Conservation (phyloP, 108 stramenopile genomes). For the Nitzschia sp. region DNA sequence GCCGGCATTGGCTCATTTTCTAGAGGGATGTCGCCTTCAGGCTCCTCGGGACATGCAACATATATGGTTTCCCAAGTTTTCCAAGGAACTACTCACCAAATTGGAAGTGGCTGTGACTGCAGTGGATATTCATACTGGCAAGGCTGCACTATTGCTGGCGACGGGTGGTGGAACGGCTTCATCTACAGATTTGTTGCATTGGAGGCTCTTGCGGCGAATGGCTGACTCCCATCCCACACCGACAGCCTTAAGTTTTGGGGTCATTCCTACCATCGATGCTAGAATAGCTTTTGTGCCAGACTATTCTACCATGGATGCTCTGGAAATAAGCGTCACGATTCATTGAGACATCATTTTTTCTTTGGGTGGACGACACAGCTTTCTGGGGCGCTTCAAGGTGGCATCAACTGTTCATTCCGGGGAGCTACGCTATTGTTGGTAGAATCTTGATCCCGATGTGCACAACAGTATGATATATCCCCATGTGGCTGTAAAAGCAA, state of each 20-base stretch:
- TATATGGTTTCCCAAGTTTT: not conserved
- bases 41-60: not conserved
- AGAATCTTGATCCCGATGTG: too few relatives aligned
- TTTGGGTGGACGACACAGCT: too few relatives aligned
- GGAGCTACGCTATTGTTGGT: too few relatives aligned
- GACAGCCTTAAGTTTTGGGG: not conserved
- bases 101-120: not conserved
- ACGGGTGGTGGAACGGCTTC: not conserved
- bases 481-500: too few relatives aligned
- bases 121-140: not conserved
- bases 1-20: not conserved
- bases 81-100: not conserved
- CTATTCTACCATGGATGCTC: not conserved
- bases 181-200: not conserved
- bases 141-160: not conserved
- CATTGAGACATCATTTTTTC: too few relatives aligned
- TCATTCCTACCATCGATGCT: not conserved
- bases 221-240: not conserved
- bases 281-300: not conserved
- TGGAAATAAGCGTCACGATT: not conserved
- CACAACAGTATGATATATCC: too few relatives aligned
- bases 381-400: too few relatives aligned
- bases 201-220: not conserved
- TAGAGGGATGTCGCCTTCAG: not conserved
- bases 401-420: too few relatives aligned